These are phyloP conservation scores for Podospora pseudopauciseta DNA, from an alignment of 495 filamentous ascomycete species.

Conservation along the genomic window DNA sequence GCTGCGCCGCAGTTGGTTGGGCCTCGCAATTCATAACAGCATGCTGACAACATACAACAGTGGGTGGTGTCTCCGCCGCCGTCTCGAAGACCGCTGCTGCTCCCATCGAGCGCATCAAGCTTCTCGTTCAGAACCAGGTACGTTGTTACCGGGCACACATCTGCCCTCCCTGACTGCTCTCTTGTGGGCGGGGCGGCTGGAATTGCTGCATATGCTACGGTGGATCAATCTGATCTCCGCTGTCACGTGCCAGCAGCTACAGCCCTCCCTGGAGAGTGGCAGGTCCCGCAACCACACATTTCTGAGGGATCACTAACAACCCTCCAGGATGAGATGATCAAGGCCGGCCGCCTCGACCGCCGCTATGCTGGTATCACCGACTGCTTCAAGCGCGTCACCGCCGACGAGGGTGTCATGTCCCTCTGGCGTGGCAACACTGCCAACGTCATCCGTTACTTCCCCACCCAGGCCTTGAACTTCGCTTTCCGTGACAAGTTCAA, in stretches of 20 bases:
- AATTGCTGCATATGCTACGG: not conserved
- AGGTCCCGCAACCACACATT: not conserved
- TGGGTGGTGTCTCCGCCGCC: slow-evolving; percentile 99
- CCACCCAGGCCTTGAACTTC: slow-evolving; percentile 99
- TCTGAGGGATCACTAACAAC: slow-evolving; percentile 15
- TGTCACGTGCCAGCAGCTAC: slow-evolving; percentile 22
- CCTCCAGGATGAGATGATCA: slow-evolving; percentile 97
- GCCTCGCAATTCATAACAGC: not conserved
- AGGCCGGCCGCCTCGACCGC: slow-evolving; percentile 94
- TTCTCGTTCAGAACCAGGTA: slow-evolving; percentile 99
- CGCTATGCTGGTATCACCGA: slow-evolving; percentile 92
- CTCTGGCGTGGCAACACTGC: slow-evolving; percentile 99
- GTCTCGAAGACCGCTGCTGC: slow-evolving; percentile 99
- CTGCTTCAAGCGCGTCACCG: slow-evolving; percentile 87
- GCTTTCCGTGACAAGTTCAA: slow-evolving; percentile 99
- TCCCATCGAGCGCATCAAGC: slow-evolving; percentile 99
- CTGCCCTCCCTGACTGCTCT: not conserved
- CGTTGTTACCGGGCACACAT: slow-evolving; percentile 29
- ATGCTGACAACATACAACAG: slow-evolving; percentile 48
- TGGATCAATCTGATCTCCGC: not conserved
- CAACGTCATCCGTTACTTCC: slow-evolving; percentile 99
- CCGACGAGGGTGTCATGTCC: slow-evolving; percentile 76
- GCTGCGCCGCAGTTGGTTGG: slow-evolving; percentile 14
- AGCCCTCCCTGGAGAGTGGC: not conserved
- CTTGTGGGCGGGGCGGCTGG: not conserved